Conservation (phyloP, 306 rosid genomes). For the Cyamopsis tetragonoloba region DNA sequence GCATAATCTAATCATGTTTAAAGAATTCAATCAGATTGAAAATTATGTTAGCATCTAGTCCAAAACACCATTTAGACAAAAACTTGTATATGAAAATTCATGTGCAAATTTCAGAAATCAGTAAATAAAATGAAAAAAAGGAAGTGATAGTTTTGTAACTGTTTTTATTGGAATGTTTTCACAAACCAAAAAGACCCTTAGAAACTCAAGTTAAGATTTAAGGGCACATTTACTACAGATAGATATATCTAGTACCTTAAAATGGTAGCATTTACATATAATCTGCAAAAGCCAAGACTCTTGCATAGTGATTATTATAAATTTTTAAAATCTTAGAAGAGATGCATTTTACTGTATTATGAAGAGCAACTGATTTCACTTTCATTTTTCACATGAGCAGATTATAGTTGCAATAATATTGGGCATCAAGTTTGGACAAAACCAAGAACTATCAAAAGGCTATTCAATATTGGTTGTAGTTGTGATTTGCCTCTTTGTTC, state of each 20-base stretch:
- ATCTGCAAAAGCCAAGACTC: background rate
- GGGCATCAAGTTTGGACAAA: slow-evolving; percentile 59
- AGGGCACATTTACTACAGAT: too few relatives aligned
- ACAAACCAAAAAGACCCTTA: too few relatives aligned
- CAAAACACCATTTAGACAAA: background rate
- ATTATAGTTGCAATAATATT: slow-evolving; percentile 62
- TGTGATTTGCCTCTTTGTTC: slow-evolving; percentile 72
- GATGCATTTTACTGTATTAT: background rate
- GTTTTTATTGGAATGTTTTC: too few relatives aligned
- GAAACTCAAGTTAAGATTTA: too few relatives aligned
- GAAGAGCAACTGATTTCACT: background rate
- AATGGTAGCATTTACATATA: background rate
- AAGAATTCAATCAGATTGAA: background rate
- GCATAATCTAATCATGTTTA: background rate
- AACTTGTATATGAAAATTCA: too few relatives aligned
- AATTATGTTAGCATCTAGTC: background rate
- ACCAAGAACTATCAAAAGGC: slow-evolving; percentile 49
- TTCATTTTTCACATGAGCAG: slow-evolving; percentile 37
- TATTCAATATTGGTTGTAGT: slow-evolving; percentile 61
- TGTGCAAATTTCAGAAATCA: background rate
- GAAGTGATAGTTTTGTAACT: too few relatives aligned
- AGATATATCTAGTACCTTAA: too few relatives aligned
- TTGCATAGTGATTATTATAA: background rate
- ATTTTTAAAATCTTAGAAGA: background rate
- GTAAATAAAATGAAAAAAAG: too few relatives aligned